Percentiles rank a stretch among this genome's conserved stretches.
phyloP scores from a whole-genome alignment of 805 yeast species.

The Saccharomycopsis synnaedendra region DNA sequence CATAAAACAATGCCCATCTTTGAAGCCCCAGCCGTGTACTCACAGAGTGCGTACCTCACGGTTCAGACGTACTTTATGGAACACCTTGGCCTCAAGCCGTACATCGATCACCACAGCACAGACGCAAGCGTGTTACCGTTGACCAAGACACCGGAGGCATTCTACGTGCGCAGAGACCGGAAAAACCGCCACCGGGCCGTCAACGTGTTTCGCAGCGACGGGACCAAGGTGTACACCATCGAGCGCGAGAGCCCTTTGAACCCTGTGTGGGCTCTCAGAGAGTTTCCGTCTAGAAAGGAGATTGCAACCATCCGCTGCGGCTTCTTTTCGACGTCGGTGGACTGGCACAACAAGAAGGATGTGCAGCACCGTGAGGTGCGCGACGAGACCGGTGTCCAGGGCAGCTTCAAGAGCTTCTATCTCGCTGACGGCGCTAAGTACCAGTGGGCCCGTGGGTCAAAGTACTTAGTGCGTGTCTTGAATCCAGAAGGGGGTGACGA shows the following conservation, averaged over 20 bases:
- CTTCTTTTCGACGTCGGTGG: slow-evolving; percentile 31
- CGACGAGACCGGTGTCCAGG: slow-evolving; percentile 27
- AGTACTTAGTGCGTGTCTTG: slow-evolving; percentile 37
- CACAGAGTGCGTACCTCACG: slow-evolving; percentile 29
- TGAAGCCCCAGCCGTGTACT: slow-evolving; percentile 37
- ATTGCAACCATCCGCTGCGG: slow-evolving; percentile 43
- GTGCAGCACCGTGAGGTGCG: slow-evolving; percentile 34
- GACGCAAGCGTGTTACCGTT: slow-evolving; percentile 32
- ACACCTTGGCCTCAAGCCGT: slow-evolving; percentile 28
- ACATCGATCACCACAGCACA: slow-evolving; percentile 28
- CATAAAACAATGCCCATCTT: slow-evolving; percentile 27
- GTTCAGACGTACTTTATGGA: slow-evolving; percentile 32
- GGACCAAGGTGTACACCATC: slow-evolving; percentile 35
- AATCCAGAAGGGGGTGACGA: slow-evolving; percentile 49
- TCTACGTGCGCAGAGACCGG: slow-evolving; percentile 39
- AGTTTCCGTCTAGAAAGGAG: slow-evolving; percentile 33
- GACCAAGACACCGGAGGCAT: slow-evolving; percentile 28
- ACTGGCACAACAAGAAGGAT: slow-evolving; percentile 35
- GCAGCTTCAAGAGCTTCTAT: slow-evolving; percentile 36
- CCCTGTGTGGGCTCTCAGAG: slow-evolving; percentile 42
- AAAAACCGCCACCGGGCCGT: slow-evolving; percentile 32
- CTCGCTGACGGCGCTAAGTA: slow-evolving; percentile 42
- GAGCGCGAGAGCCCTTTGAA: slow-evolving; percentile 36
- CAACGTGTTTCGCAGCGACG: slow-evolving; percentile 36
- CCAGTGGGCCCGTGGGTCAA: slow-evolving; percentile 43